phyloP scores from a whole-genome alignment of 352 stramenopile genomes.

The Phytophthora podocarpi region DNA sequence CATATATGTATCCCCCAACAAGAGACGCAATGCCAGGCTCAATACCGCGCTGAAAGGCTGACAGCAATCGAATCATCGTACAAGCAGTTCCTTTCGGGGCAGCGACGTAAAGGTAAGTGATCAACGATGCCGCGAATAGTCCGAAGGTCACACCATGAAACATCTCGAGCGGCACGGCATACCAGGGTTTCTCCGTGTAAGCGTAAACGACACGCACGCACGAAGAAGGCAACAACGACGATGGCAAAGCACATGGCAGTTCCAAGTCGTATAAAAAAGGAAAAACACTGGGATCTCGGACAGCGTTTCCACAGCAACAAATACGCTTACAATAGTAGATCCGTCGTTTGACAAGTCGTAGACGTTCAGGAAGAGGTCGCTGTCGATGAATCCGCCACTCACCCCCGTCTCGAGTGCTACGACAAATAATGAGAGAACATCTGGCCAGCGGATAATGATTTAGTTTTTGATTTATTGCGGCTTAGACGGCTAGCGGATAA shows the following conservation, averaged over 20 bases:
- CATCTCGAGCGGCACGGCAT: constrained; percentile 58
- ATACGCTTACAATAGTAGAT: constrained; percentile 53
- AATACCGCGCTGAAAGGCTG: constrained; percentile 55
- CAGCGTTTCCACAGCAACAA: constrained; percentile 53
- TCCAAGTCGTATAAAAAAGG: constrained; percentile 49
- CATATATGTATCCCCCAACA: constrained; percentile 59
- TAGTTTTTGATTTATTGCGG: too few species aligned
- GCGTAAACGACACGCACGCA: constrained; percentile 56
- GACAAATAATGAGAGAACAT: constrained; percentile 49
- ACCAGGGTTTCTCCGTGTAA: constrained; percentile 58
- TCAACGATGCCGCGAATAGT: constrained; percentile 44
- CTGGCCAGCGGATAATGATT: constrained; percentile 21
- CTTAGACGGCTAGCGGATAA: too few species aligned
- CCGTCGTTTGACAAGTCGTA: constrained; percentile 54
- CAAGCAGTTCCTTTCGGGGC: constrained; percentile 44
- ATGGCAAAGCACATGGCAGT: constrained; percentile 46
- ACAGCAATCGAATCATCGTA: constrained; percentile 61
- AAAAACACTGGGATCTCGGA: constrained; percentile 67
- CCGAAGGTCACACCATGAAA: constrained; percentile 61
- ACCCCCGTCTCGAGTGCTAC: constrained; percentile 52
- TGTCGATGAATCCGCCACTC: constrained; percentile 60
- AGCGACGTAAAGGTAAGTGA: constrained; percentile 53
- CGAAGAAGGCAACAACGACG: constrained; percentile 47
- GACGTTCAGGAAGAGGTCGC: constrained; percentile 58
- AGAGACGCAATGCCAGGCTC: constrained; percentile 50